A percentile compares a stretch with the other conserved stretches of the same genome.
Evolutionary conservation across 2,329 filamentous ascomycete genomes (phyloP).

Genomic region (Beauveria pseudobassiana): DNA sequence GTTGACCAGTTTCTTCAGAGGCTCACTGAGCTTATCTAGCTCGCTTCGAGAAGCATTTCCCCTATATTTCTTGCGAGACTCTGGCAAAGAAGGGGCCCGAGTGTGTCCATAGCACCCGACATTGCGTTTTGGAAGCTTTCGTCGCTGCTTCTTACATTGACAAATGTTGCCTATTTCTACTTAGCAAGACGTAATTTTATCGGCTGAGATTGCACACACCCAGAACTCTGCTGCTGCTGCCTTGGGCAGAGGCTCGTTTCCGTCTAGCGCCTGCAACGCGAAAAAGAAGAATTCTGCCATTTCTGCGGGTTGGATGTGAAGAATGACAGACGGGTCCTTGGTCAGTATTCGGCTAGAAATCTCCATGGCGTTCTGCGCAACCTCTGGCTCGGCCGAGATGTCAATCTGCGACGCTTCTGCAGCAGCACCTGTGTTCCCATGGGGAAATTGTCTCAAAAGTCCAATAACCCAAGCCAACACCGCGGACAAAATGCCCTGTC

Average conservation of each 20-base stretch:
- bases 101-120: slow-evolving; percentile 44
- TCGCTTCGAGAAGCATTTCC: slow-evolving; percentile 65
- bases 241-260: slow-evolving; percentile 69
- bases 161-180: slow-evolving; percentile 8
- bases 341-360: slow-evolving; percentile 58
- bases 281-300: slow-evolving; percentile 65
- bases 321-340: slow-evolving; percentile 53
- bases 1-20: slow-evolving; percentile 59
- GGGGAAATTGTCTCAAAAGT: slow-evolving; percentile 51
- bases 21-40: slow-evolving; percentile 62
- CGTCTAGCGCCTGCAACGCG: slow-evolving; percentile 60
- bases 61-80: slow-evolving; percentile 58
- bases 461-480: slow-evolving; percentile 56
- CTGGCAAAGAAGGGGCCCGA: slow-evolving; percentile 54
- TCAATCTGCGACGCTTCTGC: slow-evolving; percentile 31
- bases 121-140: slow-evolving; percentile 24
- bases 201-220: slow-evolving; percentile 37
- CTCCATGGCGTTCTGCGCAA: slow-evolving; percentile 67
- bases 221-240: slow-evolving; percentile 67
- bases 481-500: slow-evolving; percentile 40
- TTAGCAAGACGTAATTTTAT: neutral
- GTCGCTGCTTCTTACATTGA: slow-evolving; percentile 6
- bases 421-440: neutral
- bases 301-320: slow-evolving; percentile 47
- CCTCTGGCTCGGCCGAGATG: slow-evolving; percentile 63